Evolutionary conservation across 2,329 filamentous ascomycete genomes (phyloP), one percentile per base, ranked within the genome.

Genomic region (Cladobotryum mycophilum): DNA sequence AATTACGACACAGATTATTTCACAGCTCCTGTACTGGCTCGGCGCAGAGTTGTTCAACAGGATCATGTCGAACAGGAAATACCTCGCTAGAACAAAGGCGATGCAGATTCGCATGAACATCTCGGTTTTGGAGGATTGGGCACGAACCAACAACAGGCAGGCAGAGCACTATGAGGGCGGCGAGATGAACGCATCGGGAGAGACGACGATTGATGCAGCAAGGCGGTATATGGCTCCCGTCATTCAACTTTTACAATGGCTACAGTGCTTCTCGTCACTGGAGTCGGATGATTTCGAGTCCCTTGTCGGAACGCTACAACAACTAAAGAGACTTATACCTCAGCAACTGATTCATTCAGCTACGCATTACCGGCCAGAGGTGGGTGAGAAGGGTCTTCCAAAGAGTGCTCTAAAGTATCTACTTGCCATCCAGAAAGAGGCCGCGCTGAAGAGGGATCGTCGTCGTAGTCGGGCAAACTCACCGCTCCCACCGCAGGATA

Each of bases 71-170:
- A 96, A 95, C 63, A 83, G 89, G 57, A 91, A 92, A 66, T 99
- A 96, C 63, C 77, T 99, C 9, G 92, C 93, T 5, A 81, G 93
- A 48, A 99, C 93, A 15, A 99, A 99, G 69, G 93, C 93, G 3
- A 99, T 99, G 93, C 93, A 99, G 67, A 97, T 99, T 60, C 88
- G 93, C 58, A 97, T 99, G 91, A 99, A 99, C 65, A 84, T 99
- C 6, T 97, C 93, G 1, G 86, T 85, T 7, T 74, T 99, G 17
- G 93, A 99, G 67, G 93, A 99, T 64, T 99, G 93, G 93, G 92
- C 93, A 1, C 81, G 92, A 30, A 79, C 82, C 14, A 99, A 99
- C 69, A 97, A 96, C 65, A 82, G 93, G 25, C 86, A 95, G 59
- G 90, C 93, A 1, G 93, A 97, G 64, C 92, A 97, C 68, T 97